These are phyloP conservation scores for Pythium dissotocum DNA, from an alignment of 352 stramenopile genomes.

Conservation along the genomic window DNA sequence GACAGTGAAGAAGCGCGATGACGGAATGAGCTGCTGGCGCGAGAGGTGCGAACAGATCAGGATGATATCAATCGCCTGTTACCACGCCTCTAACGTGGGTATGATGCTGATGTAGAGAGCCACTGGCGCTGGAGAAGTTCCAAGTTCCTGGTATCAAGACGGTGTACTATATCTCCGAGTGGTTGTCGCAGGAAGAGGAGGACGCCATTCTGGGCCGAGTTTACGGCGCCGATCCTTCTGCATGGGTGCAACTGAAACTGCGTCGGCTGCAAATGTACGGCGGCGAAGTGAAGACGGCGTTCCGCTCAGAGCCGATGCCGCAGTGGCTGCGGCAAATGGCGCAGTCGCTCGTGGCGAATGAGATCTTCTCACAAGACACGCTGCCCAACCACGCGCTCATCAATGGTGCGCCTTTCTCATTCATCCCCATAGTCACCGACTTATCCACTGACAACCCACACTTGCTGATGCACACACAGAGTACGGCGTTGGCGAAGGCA, in stretches of 20 bases:
- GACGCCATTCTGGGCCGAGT: slow-evolving; percentile 55
- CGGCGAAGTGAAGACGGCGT: slow-evolving; percentile 59
- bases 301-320: slow-evolving; percentile 43
- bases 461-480: slow-evolving; percentile 31
- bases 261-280: slow-evolving; percentile 73
- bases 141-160: slow-evolving; percentile 38
- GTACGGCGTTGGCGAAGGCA: slow-evolving; percentile 62
- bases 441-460: not conserved
- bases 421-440: not conserved
- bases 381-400: slow-evolving; percentile 71
- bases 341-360: slow-evolving; percentile 45
- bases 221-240: slow-evolving; percentile 37
- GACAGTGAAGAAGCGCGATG: not conserved
- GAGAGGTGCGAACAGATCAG: not conserved
- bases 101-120: slow-evolving; percentile 15
- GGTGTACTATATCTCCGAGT: slow-evolving; percentile 67
- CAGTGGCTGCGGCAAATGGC: slow-evolving; percentile 58
- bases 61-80: not conserved
- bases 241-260: slow-evolving; percentile 65
- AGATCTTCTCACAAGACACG: slow-evolving; percentile 47
- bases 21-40: slow-evolving; percentile 14
- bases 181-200: slow-evolving; percentile 61
- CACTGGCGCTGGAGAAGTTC: slow-evolving; percentile 39
- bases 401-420: slow-evolving; percentile 45
- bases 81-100: not conserved